Evolutionary conservation across 805 yeast species (phyloP).

Genomic region (Ogataea pini): DNA sequence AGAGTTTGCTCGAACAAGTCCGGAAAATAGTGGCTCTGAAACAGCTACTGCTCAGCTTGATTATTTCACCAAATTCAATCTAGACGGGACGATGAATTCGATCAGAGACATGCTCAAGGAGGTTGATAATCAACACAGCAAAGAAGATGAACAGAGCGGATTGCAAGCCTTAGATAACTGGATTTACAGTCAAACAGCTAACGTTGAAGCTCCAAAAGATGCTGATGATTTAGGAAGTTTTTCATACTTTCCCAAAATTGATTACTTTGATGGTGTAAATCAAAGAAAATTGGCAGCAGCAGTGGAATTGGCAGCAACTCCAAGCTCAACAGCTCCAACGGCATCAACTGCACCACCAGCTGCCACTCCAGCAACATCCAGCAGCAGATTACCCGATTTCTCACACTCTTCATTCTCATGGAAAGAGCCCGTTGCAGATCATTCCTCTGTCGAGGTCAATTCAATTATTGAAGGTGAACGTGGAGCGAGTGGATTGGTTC

Average conservation of each 20-base stretch:
- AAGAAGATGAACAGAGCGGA: constrained; percentile 7
- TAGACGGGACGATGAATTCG: constrained; percentile 12
- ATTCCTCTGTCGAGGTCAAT: constrained; percentile 6
- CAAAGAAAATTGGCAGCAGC: neutral
- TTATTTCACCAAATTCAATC: constrained; percentile 12
- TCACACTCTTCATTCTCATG: constrained; percentile 10
- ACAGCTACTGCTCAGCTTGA: constrained; percentile 9
- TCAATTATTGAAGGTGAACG: constrained; percentile 4
- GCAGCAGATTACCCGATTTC: constrained; percentile 9
- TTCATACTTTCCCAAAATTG: constrained; percentile 1
- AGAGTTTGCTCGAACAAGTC: neutral
- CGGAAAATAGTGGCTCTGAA: neutral
- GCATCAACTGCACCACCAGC: too few species aligned
- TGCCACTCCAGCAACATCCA: too few species aligned
- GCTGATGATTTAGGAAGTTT: neutral
- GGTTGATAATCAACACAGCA: constrained; percentile 9
- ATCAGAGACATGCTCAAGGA: constrained; percentile 8
- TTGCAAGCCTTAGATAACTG: constrained; percentile 11
- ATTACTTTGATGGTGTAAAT: constrained; percentile 8
- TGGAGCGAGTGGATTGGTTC: neutral
- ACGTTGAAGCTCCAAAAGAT: neutral
- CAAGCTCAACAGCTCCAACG: too few species aligned
- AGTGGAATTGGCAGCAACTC: too few species aligned
- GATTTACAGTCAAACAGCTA: constrained; percentile 5
- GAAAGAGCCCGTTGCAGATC: constrained; percentile 8